Evolutionary conservation across 257 asterid species (phyloP).

Genomic region (Scutellaria minor): DNA sequence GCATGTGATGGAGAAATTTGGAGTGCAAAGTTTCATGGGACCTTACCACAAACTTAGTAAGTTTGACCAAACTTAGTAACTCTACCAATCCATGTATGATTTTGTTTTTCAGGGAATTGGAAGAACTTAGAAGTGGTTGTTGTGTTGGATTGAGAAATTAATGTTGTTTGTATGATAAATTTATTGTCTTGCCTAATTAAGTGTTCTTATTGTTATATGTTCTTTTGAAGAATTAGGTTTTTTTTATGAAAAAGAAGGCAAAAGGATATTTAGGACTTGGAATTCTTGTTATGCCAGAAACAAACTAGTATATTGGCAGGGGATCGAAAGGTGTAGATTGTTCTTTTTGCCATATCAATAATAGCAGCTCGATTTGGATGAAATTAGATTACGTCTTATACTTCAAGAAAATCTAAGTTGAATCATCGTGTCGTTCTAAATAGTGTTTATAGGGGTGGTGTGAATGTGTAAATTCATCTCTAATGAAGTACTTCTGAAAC

Average conservation of each 20-base stretch:
- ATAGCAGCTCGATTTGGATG: constrained; percentile 2
- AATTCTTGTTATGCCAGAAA: not conserved
- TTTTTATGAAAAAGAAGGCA: no score
- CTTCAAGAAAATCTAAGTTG: not conserved
- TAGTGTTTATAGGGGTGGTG: not conserved
- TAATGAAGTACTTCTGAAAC: not conserved
- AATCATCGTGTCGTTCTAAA: not conserved
- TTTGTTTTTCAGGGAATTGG: no score
- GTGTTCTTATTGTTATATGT: not conserved
- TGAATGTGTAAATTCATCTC: not conserved
- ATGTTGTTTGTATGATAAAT: not conserved
- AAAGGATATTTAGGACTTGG: not conserved
- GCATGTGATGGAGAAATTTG: constrained; percentile 4
- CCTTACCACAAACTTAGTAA: no score
- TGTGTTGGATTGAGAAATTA: constrained; percentile 8
- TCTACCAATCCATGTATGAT: no score
- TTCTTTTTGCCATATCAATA: not conserved
- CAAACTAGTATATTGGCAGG: not conserved
- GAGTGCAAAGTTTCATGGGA: not conserved
- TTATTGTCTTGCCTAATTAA: constrained; percentile 10
- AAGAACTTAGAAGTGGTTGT: not conserved
- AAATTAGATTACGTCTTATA: not conserved
- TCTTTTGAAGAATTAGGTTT: not conserved
- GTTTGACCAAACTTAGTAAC: no score
- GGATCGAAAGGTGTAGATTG: not conserved